These are phyloP conservation scores for Aspergillus sparsus DNA, from an alignment of 495 filamentous ascomycete genomes.

Conservation along the genomic window DNA sequence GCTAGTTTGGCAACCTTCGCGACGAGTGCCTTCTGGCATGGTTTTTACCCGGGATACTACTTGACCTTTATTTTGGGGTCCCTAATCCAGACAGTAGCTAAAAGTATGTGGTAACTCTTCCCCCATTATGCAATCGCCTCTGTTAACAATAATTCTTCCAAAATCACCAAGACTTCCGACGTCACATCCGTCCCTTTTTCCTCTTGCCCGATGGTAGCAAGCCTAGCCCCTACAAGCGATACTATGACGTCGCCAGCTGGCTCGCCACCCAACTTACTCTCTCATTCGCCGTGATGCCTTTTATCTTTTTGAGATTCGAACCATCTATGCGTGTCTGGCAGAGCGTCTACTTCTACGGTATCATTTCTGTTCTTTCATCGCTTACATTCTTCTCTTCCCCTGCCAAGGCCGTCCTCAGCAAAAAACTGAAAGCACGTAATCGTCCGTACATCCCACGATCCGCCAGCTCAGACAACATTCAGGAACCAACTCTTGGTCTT, in stretches of 20 bases:
- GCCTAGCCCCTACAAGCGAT: constrained; percentile 69
- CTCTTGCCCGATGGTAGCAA: constrained; percentile 67
- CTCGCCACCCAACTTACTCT: constrained; percentile 81
- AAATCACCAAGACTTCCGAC: constrained; percentile 69
- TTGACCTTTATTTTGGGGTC: constrained; percentile 84
- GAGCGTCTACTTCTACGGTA: constrained; percentile 85
- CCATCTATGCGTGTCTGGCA: constrained; percentile 73
- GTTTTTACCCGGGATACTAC: constrained; percentile 97
- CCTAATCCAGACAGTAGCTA: constrained; percentile 89
- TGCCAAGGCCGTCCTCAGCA: constrained; percentile 61
- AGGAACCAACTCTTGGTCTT: constrained; percentile 71
- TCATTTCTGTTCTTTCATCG: constrained; percentile 62
- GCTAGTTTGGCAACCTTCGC: constrained; percentile 92
- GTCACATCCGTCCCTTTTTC: constrained; percentile 91
- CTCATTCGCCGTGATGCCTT: constrained; percentile 78
- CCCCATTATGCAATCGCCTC: neutral
- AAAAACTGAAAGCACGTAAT: constrained; percentile 60
- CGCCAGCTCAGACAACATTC: constrained; percentile 34
- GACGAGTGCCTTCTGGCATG: constrained; percentile 96
- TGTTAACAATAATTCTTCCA: neutral
- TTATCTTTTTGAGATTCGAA: constrained; percentile 72
- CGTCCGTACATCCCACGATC: constrained; percentile 33
- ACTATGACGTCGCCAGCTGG: constrained; percentile 83
- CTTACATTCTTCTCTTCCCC: constrained; percentile 81
- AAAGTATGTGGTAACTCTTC: constrained; percentile 61